A percentile compares a stretch with the other conserved stretches of the same genome.
phyloP scores from a whole-genome alignment of 2,329 filamentous ascomycete species.

The Verticillium isaacii region DNA sequence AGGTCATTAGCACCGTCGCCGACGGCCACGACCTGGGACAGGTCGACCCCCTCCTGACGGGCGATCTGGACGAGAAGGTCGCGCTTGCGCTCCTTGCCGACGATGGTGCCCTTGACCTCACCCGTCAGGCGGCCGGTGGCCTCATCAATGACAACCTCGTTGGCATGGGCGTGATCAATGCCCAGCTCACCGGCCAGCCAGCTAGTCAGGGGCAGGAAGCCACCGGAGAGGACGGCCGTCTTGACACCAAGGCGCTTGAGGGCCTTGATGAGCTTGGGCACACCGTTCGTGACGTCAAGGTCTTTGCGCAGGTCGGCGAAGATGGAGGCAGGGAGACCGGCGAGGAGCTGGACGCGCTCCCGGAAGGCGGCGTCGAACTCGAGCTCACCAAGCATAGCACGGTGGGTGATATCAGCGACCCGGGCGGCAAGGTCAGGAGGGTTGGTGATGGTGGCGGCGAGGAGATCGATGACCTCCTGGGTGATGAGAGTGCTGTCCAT shows the following conservation, averaged over 20 bases:
- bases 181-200: constrained; percentile 81
- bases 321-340: constrained; percentile 72
- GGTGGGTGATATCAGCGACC: constrained; percentile 84
- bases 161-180: constrained; percentile 84
- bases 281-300: constrained; percentile 79
- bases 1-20: constrained; percentile 83
- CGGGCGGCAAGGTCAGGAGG: constrained; percentile 68
- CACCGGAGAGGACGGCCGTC: constrained; percentile 86
- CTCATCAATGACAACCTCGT: constrained; percentile 67
- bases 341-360: constrained; percentile 74
- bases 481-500: constrained; percentile 98
- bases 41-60: constrained; percentile 56
- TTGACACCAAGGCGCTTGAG: constrained; percentile 77
- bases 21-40: constrained; percentile 67
- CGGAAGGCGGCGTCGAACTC: constrained; percentile 84
- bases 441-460: constrained; percentile 72
- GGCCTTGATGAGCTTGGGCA: constrained; percentile 65
- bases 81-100: constrained; percentile 71
- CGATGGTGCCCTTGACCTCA: constrained; percentile 66
- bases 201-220: constrained; percentile 81
- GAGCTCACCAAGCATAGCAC: constrained; percentile 93
- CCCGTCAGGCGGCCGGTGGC: constrained; percentile 58
- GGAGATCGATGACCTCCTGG: constrained; percentile 95
- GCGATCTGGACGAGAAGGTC: constrained; percentile 69
- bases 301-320: constrained; percentile 72